Percentiles rank a stretch among this genome's conserved stretches.
Evolutionary conservation across 108 stramenopile species (phyloP).

Genomic region (Schizochytrium sp.): DNA sequence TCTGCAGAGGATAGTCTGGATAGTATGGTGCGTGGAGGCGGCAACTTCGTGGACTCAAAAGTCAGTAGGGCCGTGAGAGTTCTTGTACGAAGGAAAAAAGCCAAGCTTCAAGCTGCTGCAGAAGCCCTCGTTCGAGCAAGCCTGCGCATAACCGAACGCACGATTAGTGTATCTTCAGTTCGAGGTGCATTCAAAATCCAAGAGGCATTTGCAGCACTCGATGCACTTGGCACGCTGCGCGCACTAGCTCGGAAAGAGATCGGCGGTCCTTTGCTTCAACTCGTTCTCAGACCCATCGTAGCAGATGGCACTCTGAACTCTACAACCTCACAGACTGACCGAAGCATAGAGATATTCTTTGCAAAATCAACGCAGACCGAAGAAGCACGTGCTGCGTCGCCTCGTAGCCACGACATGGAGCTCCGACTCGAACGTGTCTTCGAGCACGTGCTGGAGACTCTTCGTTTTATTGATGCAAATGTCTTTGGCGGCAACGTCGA

Average conservation of each 20-base stretch:
- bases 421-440: constrained; percentile 17
- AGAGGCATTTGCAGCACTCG: constrained; percentile 15
- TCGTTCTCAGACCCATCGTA: not conserved
- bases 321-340: not conserved
- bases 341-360: not conserved
- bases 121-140: constrained; percentile 6
- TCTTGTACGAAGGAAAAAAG: constrained; percentile 24
- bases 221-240: not conserved
- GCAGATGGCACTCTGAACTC: not conserved
- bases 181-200: not conserved
- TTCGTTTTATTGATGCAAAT: constrained; percentile 16
- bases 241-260: not conserved
- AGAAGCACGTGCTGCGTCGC: not conserved
- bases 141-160: not conserved
- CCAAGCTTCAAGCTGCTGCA: constrained; percentile 52
- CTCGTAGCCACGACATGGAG: not conserved
- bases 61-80: constrained; percentile 24
- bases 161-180: not conserved
- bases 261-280: not conserved
- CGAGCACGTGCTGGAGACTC: constrained; percentile 45
- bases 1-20: constrained; percentile 32
- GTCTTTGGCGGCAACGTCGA: constrained; percentile 13
- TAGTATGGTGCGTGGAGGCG: not conserved
- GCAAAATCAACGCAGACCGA: not conserved
- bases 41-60: constrained; percentile 6